Conservation (phyloP, 2,329 filamentous ascomycete genomes). For the Cytospora chrysosperma region DNA sequence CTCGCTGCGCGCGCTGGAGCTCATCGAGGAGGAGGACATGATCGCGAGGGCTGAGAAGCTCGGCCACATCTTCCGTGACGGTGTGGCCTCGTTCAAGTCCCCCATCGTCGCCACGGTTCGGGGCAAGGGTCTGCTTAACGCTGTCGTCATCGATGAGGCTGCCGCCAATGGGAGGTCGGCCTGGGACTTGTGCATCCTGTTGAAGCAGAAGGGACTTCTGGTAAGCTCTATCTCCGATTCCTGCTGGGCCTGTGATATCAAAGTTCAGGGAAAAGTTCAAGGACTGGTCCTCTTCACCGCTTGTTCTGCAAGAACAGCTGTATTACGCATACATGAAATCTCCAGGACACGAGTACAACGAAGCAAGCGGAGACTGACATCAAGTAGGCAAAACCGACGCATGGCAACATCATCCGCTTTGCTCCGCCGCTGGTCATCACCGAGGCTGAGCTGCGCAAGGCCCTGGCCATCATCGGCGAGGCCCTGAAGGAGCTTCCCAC, state of each 20-base stretch:
- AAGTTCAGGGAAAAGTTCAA: not conserved
- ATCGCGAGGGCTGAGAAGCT: conserved; percentile 78
- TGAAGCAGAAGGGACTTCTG: conserved; percentile 93
- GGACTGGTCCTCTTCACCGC: conserved; percentile 3
- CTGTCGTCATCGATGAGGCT: conserved; percentile 90
- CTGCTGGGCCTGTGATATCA: conserved; percentile 6
- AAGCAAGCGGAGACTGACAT: conserved; percentile 26
- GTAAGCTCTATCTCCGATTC: conserved; percentile 51
- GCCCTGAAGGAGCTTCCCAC: conserved; percentile 78
- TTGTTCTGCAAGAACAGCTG: conserved; percentile 19
- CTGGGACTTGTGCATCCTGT: conserved; percentile 93
- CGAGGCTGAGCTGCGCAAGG: conserved; percentile 77
- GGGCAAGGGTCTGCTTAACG: conserved; percentile 92
- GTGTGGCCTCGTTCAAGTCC: conserved; percentile 71
- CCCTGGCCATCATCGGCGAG: conserved; percentile 76
- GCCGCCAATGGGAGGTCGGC: conserved; percentile 83
- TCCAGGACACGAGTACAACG: conserved; percentile 5
- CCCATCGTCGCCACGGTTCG: conserved; percentile 80
- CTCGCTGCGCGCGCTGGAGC: conserved; percentile 89
- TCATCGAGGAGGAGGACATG: conserved; percentile 89
- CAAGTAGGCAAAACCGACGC: conserved; percentile 88
- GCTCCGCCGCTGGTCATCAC: conserved; percentile 96
- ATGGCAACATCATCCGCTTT: conserved; percentile 96
- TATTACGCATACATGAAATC: conserved; percentile 9
- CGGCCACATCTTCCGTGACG: conserved; percentile 79